Percentiles rank a stretch among this genome's conserved stretches.
These are phyloP conservation scores for Aspergillus fructus DNA, from an alignment of 2,329 filamentous ascomycete genomes.

Conservation along the genomic window DNA sequence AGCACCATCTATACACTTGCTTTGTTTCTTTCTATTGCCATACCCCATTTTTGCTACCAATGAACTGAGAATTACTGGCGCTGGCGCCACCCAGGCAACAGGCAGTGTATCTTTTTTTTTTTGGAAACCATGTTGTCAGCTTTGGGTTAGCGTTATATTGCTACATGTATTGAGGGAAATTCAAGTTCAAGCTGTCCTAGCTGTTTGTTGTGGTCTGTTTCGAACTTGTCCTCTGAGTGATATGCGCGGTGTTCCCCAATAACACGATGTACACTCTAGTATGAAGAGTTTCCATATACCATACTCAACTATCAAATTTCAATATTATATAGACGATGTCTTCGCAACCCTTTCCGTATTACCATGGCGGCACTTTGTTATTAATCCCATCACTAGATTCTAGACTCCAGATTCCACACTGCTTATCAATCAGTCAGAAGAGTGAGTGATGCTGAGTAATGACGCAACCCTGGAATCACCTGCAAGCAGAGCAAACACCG, in stretches of 20 bases:
- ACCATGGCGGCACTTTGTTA: not conserved
- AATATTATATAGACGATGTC: not conserved
- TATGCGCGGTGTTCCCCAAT: not conserved
- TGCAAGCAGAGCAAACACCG: no score
- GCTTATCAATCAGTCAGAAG: constrained; percentile 3
- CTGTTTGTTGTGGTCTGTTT: not conserved
- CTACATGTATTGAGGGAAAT: not conserved
- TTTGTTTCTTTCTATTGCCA: not conserved
- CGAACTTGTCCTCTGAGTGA: not conserved
- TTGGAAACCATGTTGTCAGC: not conserved
- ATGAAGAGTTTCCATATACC: not conserved
- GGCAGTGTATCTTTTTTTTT: not conserved
- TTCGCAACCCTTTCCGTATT: not conserved
- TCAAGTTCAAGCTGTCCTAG: not conserved
- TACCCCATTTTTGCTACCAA: constrained; percentile 6
- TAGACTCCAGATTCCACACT: not conserved
- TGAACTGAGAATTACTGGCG: constrained; percentile 8
- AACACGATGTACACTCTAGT: not conserved
- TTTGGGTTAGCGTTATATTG: constrained; percentile 3
- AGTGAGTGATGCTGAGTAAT: constrained; percentile 4
- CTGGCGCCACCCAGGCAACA: constrained; percentile 13
- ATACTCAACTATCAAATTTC: not conserved
- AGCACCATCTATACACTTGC: constrained; percentile 3
- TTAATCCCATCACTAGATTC: not conserved
- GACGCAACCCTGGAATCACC: not conserved